Conservation (phyloP, 2,329 filamentous ascomycete species). For the Phialocephala sp. region DNA sequence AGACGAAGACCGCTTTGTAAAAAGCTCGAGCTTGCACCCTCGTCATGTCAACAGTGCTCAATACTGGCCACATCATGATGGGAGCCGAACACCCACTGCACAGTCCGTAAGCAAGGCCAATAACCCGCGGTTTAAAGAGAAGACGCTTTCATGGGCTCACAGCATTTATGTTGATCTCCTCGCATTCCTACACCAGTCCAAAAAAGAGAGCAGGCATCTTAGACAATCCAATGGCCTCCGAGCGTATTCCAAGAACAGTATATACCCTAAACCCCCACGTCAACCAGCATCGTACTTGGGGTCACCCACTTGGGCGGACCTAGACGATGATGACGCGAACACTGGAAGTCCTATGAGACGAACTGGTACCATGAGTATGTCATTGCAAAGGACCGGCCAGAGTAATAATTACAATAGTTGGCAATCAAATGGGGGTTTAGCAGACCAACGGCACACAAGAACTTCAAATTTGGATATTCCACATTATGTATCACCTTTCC, state of each 20-base stretch:
- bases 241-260: constrained; percentile 54
- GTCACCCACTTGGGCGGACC: constrained; percentile 29
- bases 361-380: constrained; percentile 1
- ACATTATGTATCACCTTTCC: constrained; percentile 39
- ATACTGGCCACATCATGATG: constrained; percentile 28
- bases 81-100: constrained; percentile 32
- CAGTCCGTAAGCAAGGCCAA: constrained; percentile 34
- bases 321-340: constrained; percentile 20
- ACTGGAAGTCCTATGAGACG: constrained; percentile 9
- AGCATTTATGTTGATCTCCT: constrained; percentile 74
- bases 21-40: constrained; percentile 12
- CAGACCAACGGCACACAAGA: constrained; percentile 27
- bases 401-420: constrained; percentile 12
- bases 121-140: constrained; percentile 67
- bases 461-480: constrained; percentile 33
- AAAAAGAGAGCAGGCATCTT: constrained; percentile 51
- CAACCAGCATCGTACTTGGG: constrained; percentile 39
- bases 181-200: constrained; percentile 65
- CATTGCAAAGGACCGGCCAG: constrained; percentile 4
- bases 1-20: constrained; percentile 18
- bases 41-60: constrained; percentile 15
- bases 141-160: constrained; percentile 72
- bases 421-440: constrained; percentile 14
- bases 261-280: constrained; percentile 56
- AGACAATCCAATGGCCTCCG: constrained; percentile 44